Base-by-base conservation (phyloP, 2,329 filamentous ascomycete genomes). In the Pseudomassariella vexata region DNA sequence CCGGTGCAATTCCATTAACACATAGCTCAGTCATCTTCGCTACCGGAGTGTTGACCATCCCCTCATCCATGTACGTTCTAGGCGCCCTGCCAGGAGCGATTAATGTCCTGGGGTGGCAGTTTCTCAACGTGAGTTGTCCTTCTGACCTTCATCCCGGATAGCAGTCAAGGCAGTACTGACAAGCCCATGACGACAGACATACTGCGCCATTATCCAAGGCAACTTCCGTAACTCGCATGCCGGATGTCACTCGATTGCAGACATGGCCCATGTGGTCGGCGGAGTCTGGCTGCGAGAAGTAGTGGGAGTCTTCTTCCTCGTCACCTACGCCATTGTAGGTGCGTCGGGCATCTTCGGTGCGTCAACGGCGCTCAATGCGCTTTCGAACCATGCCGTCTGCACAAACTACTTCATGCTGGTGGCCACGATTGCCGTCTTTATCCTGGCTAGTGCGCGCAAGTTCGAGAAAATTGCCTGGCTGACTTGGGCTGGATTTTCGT, bases 401-500 rank as follows among this genome's bases (percentile, higher is more conserved):
- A 78, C 74, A 0, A 73, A 73, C n/a, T 73, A 62, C 56, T 79
- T 66, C 50, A 63, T 65, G 14, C 59, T 76, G 14, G 50, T 79
- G 3, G 68, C 70, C 0, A 68, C 71, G 1, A 43, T 66, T 2
- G 50, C 68, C 6, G 62, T 76, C 7, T 66, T 66, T 17, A 35
- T 60, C 0, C 56, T 65, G 6, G 71, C 73, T 1, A 70, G 64
- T 20, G 61, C 75, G 4, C 66, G 73, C 39, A 79, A 73, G 38
- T 72, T 78, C 43, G 63, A 73, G 34, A 70, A 77, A 43, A 70
- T 81, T 36, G 72, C 68, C 3, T 79, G 73, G 71, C 54, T 80
- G 25, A 76, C 73, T 1, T 81, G 72, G 68, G 66, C 64, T 9
- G 77, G 76, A 1, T 78, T 80, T 44, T 36, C 65, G 5, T 73